phyloP scores from a whole-genome alignment of 2,329 filamentous ascomycete species.

The Fusarium austroafricanum region DNA sequence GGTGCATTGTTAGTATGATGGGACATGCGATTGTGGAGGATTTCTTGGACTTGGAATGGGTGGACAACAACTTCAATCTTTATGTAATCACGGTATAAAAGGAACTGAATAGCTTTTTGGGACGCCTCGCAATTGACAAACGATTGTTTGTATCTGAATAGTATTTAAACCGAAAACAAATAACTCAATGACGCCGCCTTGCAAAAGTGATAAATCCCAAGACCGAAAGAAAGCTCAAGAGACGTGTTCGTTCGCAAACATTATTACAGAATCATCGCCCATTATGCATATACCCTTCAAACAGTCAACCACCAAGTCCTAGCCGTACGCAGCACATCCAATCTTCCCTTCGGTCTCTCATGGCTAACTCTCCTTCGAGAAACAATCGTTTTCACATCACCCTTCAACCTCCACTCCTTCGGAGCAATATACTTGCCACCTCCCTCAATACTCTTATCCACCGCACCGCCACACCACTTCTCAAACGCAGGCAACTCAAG shows the following conservation, averaged over 20 bases:
- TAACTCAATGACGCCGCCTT: not conserved
- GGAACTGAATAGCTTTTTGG: too few relatives aligned
- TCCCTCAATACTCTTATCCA: conserved; percentile 30
- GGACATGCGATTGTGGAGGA: too few relatives aligned
- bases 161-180: too few relatives aligned
- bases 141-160: too few relatives aligned
- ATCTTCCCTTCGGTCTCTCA: conserved; percentile 8
- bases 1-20: too few relatives aligned
- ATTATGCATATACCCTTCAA: not conserved
- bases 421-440: conserved; percentile 37
- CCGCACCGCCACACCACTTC: conserved; percentile 32
- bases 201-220: not conserved
- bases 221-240: not conserved
- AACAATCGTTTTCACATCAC: conserved; percentile 16
- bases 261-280: not conserved
- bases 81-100: too few relatives aligned
- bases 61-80: too few relatives aligned
- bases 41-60: too few relatives aligned
- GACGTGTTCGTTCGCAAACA: not conserved
- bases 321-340: conserved; percentile 34
- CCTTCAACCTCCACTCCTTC: conserved; percentile 35
- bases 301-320: conserved; percentile 35
- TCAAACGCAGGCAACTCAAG: conserved; percentile 36
- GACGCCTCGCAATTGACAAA: too few relatives aligned
- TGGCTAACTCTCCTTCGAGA: not conserved